phyloP scores from a whole-genome alignment of 1,139 yeast genomes.

The Pichia cactophila region DNA sequence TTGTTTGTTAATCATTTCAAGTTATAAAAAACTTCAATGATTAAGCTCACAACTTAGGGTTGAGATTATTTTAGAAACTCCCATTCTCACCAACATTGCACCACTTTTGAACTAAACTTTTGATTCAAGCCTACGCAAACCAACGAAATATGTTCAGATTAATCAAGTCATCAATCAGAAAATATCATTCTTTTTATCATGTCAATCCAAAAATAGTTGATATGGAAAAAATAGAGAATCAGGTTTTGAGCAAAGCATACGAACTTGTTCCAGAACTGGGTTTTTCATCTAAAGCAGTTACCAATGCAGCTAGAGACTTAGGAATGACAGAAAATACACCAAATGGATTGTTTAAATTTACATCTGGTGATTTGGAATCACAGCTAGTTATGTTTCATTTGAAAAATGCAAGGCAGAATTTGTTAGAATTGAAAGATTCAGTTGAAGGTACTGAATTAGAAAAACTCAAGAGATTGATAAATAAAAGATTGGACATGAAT shows the following conservation, averaged over 20 bases:
- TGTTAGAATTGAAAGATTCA: constrained; percentile 27
- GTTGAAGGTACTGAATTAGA: constrained; percentile 24
- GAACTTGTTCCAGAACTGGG: constrained; percentile 62
- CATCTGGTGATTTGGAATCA: constrained; percentile 29
- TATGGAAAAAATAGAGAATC: constrained; percentile 19
- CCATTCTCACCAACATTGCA: neutral
- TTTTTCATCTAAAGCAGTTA: constrained; percentile 54
- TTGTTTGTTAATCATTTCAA: too few relatives aligned
- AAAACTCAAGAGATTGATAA: constrained; percentile 41
- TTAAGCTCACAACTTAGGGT: too few relatives aligned
- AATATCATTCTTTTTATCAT: constrained; percentile 26
- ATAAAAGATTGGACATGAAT: constrained; percentile 58
- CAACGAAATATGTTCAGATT: neutral
- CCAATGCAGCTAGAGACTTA: constrained; percentile 52
- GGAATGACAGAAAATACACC: constrained; percentile 59
- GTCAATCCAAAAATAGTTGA: constrained; percentile 22
- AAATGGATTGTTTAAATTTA: constrained; percentile 46
- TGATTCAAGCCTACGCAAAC: neutral
- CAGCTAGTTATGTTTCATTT: constrained; percentile 66
- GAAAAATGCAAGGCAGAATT: constrained; percentile 44
- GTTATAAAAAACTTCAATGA: too few relatives aligned
- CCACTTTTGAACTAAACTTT: neutral
- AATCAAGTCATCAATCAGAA: neutral
- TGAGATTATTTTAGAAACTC: neutral
- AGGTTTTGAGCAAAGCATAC: constrained; percentile 41